phyloP scores from a whole-genome alignment of 2,329 filamentous ascomycete genomes.

The Uncinocarpus reesii region DNA sequence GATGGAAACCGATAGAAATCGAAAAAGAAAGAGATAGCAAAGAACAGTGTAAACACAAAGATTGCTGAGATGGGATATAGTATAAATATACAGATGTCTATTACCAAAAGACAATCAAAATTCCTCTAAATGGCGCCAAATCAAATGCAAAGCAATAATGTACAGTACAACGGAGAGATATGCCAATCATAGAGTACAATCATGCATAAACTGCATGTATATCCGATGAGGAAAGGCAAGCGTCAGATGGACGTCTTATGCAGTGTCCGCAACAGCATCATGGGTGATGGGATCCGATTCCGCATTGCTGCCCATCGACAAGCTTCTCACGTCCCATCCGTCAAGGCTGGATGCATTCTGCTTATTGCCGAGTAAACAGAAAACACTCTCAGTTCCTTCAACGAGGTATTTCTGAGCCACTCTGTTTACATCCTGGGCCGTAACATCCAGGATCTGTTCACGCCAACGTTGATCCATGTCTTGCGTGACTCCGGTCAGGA shows the following conservation, averaged over 20 bases:
- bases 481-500: constrained; percentile 73
- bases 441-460: constrained; percentile 78
- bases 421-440: constrained; percentile 63
- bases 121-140: constrained; percentile 4
- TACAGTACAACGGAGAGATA: not conserved
- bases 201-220: not conserved
- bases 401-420: constrained; percentile 77
- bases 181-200: not conserved
- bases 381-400: constrained; percentile 51
- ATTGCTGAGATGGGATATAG: constrained; percentile 17
- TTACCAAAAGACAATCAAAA: constrained; percentile 14
- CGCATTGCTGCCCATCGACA: constrained; percentile 46
- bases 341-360: constrained; percentile 59
- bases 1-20: not conserved
- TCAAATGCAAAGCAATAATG: constrained; percentile 5
- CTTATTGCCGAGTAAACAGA: constrained; percentile 69
- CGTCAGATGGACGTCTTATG: not conserved
- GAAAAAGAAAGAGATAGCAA: not conserved
- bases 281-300: not conserved
- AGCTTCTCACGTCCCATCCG: constrained; percentile 64
- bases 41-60: constrained; percentile 5
- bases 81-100: constrained; percentile 19
- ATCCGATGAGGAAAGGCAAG: not conserved
- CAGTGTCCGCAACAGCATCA: not conserved
- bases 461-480: constrained; percentile 80